These are phyloP conservation scores for Erigeron philadelphicus DNA, from an alignment of 140 eudicot genomes.

Conservation along the genomic window DNA sequence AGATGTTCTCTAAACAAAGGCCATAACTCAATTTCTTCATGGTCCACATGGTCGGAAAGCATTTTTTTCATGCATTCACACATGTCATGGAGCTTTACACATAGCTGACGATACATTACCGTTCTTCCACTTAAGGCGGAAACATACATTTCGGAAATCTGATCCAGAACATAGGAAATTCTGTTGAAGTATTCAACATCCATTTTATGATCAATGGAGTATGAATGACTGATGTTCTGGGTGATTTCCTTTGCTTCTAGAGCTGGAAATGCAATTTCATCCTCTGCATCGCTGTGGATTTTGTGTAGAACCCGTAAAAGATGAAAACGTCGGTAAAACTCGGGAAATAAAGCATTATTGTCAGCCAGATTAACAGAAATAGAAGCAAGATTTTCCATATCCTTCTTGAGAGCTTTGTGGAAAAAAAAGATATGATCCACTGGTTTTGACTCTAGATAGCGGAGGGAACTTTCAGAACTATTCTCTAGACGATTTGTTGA, in stretches of 20 bases:
- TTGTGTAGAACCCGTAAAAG: slow-evolving; percentile 48
- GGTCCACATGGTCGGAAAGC: slow-evolving; percentile 63
- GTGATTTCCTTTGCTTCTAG: slow-evolving; percentile 68
- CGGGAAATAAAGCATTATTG: slow-evolving; percentile 36
- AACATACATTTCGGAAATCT: slow-evolving; percentile 41
- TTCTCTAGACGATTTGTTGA: slow-evolving; percentile 29
- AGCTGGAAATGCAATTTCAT: slow-evolving; percentile 78
- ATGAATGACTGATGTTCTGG: slow-evolving; percentile 61
- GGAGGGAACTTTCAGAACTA: slow-evolving; percentile 25
- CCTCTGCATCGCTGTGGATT: slow-evolving; percentile 72
- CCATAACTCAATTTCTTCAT: slow-evolving; percentile 75
- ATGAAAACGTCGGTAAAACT: slow-evolving; percentile 51
- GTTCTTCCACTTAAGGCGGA: slow-evolving; percentile 23
- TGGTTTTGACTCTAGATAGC: slow-evolving; percentile 56
- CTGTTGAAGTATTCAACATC: slow-evolving; percentile 56
- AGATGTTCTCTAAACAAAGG: slow-evolving; percentile 63
- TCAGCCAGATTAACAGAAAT: slow-evolving; percentile 57
- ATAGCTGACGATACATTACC: slow-evolving; percentile 47
- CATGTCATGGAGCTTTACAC: slow-evolving; percentile 61
- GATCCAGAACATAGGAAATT: slow-evolving; percentile 49
- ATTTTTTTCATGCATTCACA: slow-evolving; percentile 63
- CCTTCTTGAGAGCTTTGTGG: slow-evolving; percentile 78
- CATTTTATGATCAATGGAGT: slow-evolving; percentile 76
- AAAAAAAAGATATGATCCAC: slow-evolving; percentile 67
- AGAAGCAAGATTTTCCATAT: slow-evolving; percentile 53